phyloP scores from a whole-genome alignment of 75 land plant genomes.

The Selaginella tamariscina region DNA sequence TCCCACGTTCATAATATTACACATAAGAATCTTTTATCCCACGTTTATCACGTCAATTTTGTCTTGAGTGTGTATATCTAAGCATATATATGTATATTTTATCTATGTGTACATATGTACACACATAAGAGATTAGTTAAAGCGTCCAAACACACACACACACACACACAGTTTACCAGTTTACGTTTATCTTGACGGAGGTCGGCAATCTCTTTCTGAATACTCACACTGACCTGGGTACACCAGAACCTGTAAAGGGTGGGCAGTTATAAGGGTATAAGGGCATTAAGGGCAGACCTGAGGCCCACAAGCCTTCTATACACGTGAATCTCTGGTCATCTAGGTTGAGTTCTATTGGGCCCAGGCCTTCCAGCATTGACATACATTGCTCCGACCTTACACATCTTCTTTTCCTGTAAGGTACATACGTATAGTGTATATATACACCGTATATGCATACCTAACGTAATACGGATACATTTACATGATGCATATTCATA shows the following conservation, averaged over 20 bases:
- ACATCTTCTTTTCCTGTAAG: background rate
- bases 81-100: too few relatives aligned
- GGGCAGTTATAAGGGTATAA: background rate
- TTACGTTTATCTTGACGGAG: conserved; percentile 25
- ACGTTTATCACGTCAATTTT: too few relatives aligned
- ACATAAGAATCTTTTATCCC: background rate
- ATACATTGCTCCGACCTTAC: background rate
- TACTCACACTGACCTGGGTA: background rate
- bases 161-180: conserved; percentile 16
- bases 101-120: too few relatives aligned
- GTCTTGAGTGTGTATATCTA: too few relatives aligned
- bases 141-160: too few relatives aligned
- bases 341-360: conserved; percentile 8
- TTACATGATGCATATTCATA: too few relatives aligned
- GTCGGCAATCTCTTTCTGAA: conserved; percentile 23
- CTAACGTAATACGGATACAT: too few relatives aligned
- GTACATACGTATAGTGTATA: too few relatives aligned
- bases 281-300: conserved; percentile 2
- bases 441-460: too few relatives aligned
- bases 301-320: conserved; percentile 9
- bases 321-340: conserved; percentile 6
- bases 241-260: background rate
- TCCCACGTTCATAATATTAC: background rate
- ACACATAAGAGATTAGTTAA: too few relatives aligned
- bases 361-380: conserved; percentile 3